Evolutionary conservation across 208 protist genomes (phyloP).

Genomic region (Crithidia sp.): DNA sequence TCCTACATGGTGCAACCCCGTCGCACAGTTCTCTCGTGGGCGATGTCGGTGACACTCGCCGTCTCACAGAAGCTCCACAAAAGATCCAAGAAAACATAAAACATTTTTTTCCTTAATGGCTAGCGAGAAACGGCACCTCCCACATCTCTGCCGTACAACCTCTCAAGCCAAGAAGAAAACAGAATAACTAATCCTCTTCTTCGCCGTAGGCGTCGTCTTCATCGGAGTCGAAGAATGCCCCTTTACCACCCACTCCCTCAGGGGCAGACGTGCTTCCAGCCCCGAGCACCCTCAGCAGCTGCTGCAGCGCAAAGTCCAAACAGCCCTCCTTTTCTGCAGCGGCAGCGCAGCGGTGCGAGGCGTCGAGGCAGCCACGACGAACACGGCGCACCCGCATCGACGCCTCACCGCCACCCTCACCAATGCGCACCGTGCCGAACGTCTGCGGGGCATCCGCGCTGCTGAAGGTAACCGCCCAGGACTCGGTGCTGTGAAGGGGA

Average conservation of each 20-base stretch:
- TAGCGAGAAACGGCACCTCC: no score
- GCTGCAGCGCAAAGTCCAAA: conserved; percentile 36
- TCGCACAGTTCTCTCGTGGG: no score
- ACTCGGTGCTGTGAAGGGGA: conserved; percentile 33
- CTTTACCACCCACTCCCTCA: no score
- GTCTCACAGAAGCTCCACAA: no score
- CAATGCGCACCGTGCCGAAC: conserved; percentile 77
- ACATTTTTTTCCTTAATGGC: no score
- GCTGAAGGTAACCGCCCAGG: conserved; percentile 76
- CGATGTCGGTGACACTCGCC: no score
- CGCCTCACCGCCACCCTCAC: conserved; percentile 28
- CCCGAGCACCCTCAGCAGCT: conserved; percentile 3
- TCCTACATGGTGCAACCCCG: no score
- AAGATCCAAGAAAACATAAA: no score
- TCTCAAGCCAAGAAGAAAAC: no score
- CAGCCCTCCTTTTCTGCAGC: conserved; percentile 37
- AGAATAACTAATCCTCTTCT: not conserved
- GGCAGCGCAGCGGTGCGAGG: conserved; percentile 38
- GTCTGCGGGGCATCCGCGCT: conserved; percentile 74
- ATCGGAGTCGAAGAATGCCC: no score
- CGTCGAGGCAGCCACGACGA: conserved; percentile 27
- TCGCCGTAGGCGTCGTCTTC: not conserved
- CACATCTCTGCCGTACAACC: no score
- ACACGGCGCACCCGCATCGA: conserved; percentile 31
- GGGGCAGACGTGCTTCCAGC: no score